phyloP scores from a whole-genome alignment of 441 rosid genomes.

The Rhodomyrtus psidioides region DNA sequence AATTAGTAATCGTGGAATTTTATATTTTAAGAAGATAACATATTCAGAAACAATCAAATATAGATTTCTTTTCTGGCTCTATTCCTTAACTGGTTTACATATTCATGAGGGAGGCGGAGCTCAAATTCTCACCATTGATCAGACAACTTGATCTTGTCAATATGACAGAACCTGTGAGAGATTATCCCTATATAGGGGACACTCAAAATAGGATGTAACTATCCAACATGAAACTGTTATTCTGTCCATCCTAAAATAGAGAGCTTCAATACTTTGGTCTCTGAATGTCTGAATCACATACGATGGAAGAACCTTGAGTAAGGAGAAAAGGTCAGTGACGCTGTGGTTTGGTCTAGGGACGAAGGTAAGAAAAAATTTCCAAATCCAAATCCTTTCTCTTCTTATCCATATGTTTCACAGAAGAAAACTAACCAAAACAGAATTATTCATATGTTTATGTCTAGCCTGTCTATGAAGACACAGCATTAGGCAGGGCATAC shows the following conservation, averaged over 20 bases:
- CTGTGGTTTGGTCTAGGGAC: neutral
- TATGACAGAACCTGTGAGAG: neutral
- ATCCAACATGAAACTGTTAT: neutral
- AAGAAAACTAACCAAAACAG: neutral
- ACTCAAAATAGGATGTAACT: neutral
- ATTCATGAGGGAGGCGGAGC: neutral
- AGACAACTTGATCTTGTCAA: neutral
- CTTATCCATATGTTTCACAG: neutral
- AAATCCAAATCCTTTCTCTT: neutral
- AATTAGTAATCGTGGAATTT: neutral
- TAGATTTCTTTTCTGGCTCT: neutral
- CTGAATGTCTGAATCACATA: neutral
- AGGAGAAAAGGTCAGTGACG: neutral
- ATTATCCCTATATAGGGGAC: neutral
- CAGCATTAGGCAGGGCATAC: conserved; percentile 28
- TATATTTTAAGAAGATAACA: neutral
- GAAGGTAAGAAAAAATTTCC: neutral
- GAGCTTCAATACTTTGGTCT: neutral
- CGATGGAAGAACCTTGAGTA: neutral
- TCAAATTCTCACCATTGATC: neutral
- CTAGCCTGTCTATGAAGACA: neutral
- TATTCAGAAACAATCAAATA: neutral
- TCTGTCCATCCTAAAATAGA: neutral
- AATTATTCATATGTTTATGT: neutral
- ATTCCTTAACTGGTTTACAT: neutral